These are phyloP conservation scores for Pyrenophora teres DNA, from an alignment of 2,329 filamentous ascomycete genomes.

Conservation along the genomic window DNA sequence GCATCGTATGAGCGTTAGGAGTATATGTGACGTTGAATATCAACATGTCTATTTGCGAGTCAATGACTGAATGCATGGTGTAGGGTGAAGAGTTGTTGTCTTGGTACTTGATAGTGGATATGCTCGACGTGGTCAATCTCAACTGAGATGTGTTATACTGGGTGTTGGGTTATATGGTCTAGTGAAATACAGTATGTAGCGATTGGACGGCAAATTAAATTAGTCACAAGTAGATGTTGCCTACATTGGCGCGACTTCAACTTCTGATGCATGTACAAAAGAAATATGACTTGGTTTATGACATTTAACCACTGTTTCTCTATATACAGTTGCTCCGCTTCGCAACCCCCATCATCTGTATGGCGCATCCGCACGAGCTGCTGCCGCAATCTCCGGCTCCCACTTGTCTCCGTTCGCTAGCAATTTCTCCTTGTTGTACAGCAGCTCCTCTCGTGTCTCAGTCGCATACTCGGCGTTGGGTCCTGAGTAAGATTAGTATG, in stretches of 20 bases:
- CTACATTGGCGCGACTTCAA: not conserved
- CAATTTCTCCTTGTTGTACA: constrained; percentile 98
- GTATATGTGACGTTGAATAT: constrained; percentile 32
- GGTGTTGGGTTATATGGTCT: too few relatives aligned
- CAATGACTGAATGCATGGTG: too few relatives aligned
- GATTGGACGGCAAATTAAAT: not conserved
- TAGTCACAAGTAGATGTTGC: too few relatives aligned
- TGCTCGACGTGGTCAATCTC: too few relatives aligned
- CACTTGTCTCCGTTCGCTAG: constrained; percentile 75
- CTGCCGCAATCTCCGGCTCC: constrained; percentile 95
- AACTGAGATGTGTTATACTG: too few relatives aligned
- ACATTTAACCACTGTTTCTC: constrained; percentile 23
- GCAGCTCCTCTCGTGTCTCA: constrained; percentile 84
- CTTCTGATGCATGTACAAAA: constrained; percentile 24
- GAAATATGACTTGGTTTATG: constrained; percentile 29
- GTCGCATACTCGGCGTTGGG: constrained; percentile 77
- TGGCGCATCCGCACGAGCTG: constrained; percentile 88
- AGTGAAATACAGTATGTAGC: not conserved
- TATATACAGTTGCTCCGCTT: constrained; percentile 39
- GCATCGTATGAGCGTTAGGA: constrained; percentile 34
- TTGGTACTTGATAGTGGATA: too few relatives aligned
- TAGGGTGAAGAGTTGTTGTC: not conserved
- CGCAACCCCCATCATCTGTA: constrained; percentile 53
- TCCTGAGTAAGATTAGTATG: constrained; percentile 47
- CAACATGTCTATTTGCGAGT: constrained; percentile 18